Conservation (phyloP, 1,284 basidiomycete species). For the Bjerkandera adusta region DNA sequence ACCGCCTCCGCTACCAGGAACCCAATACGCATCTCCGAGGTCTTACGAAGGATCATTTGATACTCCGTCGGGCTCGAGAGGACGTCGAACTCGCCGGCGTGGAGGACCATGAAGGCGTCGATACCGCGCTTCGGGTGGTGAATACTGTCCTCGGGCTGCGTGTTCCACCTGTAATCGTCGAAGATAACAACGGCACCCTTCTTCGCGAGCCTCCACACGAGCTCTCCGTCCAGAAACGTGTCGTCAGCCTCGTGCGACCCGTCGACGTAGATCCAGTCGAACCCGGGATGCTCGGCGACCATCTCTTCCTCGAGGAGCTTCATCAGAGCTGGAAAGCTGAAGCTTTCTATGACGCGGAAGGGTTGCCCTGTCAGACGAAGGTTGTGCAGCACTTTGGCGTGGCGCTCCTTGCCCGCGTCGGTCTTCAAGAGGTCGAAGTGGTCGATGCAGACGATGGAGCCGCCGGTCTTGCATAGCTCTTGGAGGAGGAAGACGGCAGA, state of each 20-base stretch:
- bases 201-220: slow-evolving; percentile 53
- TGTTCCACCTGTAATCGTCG: slow-evolving; percentile 56
- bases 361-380: slow-evolving; percentile 40
- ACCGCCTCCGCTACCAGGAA: slow-evolving; percentile 37
- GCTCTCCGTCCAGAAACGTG: slow-evolving; percentile 56
- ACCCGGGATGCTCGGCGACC: slow-evolving; percentile 36
- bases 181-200: slow-evolving; percentile 52
- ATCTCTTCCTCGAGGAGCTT: slow-evolving; percentile 47
- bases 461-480: slow-evolving; percentile 42
- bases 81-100: slow-evolving; percentile 44
- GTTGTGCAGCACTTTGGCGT: slow-evolving; percentile 45
- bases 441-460: slow-evolving; percentile 53
- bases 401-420: slow-evolving; percentile 44
- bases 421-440: slow-evolving; percentile 56
- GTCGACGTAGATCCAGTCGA: slow-evolving; percentile 60
- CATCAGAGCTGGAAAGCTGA: slow-evolving; percentile 53
- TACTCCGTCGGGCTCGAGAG: slow-evolving; percentile 41
- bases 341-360: slow-evolving; percentile 46
- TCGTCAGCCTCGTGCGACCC: slow-evolving; percentile 60
- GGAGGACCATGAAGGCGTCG: slow-evolving; percentile 51
- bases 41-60: slow-evolving; percentile 52
- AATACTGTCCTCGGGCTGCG: slow-evolving; percentile 44
- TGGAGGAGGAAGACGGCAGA: slow-evolving; percentile 53
- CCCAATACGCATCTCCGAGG: slow-evolving; percentile 50
- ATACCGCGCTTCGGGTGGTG: slow-evolving; percentile 57